Evolutionary conservation across 495 filamentous ascomycete species (phyloP), one percentile per base, ranked within the genome.

Genomic region (Talaromyces adpressus): DNA sequence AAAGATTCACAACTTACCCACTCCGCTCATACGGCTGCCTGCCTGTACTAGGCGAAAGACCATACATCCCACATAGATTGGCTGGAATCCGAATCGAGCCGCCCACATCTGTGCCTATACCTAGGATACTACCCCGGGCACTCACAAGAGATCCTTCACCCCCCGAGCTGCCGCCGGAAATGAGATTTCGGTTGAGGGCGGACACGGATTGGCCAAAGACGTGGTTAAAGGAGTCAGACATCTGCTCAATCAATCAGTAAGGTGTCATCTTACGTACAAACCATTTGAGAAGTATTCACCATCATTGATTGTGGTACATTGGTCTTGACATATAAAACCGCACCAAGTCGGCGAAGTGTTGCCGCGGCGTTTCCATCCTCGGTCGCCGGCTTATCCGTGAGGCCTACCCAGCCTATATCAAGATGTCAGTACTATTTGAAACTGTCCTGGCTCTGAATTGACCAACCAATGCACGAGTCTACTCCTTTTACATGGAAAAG

Each of bases 61-160:
- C 87, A 72, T 83, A 91, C 1, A 92, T 57, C 4, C 85, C 87
- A 64, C 85, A 81, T 59, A 85, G 79, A 22, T 82, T 82, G 0
- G 89, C 87, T 0, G 89, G 90, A 34, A 78, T 79, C 0, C 87
- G 78, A 64, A 91, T 87, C 4, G 84, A 88, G 4, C 88, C 87
- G 36, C 79, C 88, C 52, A 91, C 82, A 67, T 91, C 88, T 1
- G 85, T 87, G 0, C 87, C 88, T 49, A 91, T 84, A 0, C 89
- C 89, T 0, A 90, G 71, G 30, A 81, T 73, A 36, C 82, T 85
- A 2, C 87, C 87, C 1, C 81, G 70, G 1, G 84, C 71, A 1
- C 77, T 85, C 39, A 89, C 64, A n/a, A 91, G 74, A 0, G 87
- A 84, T 0, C 79, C 83, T 69, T 91, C 89, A 54, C 89, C 88